phyloP scores from a whole-genome alignment of 1,284 basidiomycete genomes.

The Sutorius eximius region DNA sequence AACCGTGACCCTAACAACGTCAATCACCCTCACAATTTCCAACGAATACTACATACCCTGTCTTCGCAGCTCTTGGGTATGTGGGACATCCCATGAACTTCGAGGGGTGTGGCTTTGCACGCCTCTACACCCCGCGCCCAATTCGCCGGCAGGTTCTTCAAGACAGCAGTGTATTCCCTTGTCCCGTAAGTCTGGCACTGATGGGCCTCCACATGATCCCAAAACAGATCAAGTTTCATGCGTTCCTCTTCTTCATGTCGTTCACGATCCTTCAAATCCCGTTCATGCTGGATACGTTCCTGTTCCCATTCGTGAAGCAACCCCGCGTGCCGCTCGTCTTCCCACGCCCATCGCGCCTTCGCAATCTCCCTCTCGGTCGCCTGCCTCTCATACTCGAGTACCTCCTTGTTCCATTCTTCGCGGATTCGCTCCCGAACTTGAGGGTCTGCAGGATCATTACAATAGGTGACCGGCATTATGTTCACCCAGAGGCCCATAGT shows the following conservation, averaged over 20 bases:
- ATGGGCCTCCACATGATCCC: conserved; percentile 24
- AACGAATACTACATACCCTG: conserved; percentile 12
- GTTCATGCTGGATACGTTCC: conserved; percentile 16
- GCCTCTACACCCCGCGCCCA: conserved; percentile 20
- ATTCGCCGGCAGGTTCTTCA: conserved; percentile 21
- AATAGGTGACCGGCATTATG: conserved; percentile 20
- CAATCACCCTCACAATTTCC: neutral
- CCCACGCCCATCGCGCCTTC: conserved; percentile 18
- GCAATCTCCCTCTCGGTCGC: conserved; percentile 5
- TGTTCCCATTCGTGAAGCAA: conserved; percentile 14
- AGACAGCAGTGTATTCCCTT: conserved; percentile 27
- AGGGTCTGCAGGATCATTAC: conserved; percentile 22
- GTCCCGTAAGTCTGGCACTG: conserved; percentile 30
- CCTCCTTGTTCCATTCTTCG: conserved; percentile 20
- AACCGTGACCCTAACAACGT: conserved; percentile 19
- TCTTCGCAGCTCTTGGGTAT: conserved; percentile 29
- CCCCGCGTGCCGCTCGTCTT: conserved; percentile 12
- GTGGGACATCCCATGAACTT: conserved; percentile 24
- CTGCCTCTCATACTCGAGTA: conserved; percentile 11
- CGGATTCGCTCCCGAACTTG: conserved; percentile 20
- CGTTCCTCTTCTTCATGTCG: conserved; percentile 28
- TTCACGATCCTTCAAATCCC: conserved; percentile 11
- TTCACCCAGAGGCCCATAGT: conserved; percentile 8
- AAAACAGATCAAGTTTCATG: conserved; percentile 16
- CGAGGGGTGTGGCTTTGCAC: conserved; percentile 25